Conservation (phyloP, 2,329 filamentous ascomycete species). For the Colletotrichum costaricense region DNA sequence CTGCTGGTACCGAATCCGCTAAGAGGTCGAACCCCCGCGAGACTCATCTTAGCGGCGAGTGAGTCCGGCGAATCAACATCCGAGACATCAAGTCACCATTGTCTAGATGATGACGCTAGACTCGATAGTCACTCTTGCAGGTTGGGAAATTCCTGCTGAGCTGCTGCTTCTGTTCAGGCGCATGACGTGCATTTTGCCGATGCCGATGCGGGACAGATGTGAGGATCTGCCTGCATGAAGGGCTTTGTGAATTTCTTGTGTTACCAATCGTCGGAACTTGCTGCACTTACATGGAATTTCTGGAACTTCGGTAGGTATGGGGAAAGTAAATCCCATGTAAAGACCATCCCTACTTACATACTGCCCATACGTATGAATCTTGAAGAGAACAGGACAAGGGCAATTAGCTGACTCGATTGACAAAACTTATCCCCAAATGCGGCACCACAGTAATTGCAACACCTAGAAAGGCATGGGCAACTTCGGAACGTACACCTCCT, state of each 20-base stretch:
- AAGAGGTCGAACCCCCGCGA: not conserved
- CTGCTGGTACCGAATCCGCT: not conserved
- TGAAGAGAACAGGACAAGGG: not conserved
- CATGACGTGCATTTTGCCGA: not conserved
- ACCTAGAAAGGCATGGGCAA: not conserved
- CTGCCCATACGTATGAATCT: rapidly evolving
- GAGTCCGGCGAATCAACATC: not conserved
- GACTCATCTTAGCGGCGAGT: not conserved
- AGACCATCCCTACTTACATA: not conserved
- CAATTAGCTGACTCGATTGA: not conserved
- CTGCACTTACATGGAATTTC: not conserved
- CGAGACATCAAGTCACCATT: not conserved
- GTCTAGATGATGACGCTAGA: not conserved
- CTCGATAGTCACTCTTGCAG: not conserved
- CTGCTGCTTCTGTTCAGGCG: not conserved
- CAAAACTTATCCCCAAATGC: rapidly evolving
- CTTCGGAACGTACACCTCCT: slow-evolving; percentile 29
- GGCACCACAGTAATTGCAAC: not conserved
- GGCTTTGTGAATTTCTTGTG: not conserved
- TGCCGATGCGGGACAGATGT: not conserved
- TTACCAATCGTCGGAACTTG: not conserved
- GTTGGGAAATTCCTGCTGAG: not conserved
- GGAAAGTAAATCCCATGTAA: not conserved
- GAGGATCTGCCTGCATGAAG: not conserved
- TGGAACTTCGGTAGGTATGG: not conserved